These are phyloP conservation scores for Thymus mandschuricus DNA, from an alignment of 257 asterid genomes.

Conservation along the genomic window DNA sequence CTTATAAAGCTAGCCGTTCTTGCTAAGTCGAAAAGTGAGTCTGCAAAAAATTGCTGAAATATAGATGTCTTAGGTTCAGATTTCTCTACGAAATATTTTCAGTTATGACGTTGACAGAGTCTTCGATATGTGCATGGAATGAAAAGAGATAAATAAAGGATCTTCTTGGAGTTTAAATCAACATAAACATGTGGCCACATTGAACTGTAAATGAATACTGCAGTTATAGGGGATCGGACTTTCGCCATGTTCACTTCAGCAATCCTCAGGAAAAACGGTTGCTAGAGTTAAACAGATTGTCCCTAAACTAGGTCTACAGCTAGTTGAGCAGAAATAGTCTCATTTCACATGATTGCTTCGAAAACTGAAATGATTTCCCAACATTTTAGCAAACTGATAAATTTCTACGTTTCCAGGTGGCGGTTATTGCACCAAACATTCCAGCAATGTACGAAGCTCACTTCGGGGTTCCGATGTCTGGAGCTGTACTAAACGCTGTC, in stretches of 20 bases:
- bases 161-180: too few species aligned
- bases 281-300: too few species aligned
- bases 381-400: background rate
- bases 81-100: background rate
- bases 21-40: background rate
- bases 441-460: conserved; percentile 93
- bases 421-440: conserved; percentile 90
- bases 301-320: too few species aligned
- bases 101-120: too few species aligned
- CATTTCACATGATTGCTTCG: background rate
- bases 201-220: background rate
- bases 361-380: background rate
- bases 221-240: background rate
- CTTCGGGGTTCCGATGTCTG: conserved; percentile 96
- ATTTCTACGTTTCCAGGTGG: conserved; percentile 56
- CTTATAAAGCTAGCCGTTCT: background rate
- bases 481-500: conserved; percentile 90
- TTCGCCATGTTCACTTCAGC: background rate
- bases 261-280: background rate
- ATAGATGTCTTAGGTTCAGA: background rate
- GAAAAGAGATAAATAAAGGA: too few species aligned
- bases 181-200: too few species aligned
- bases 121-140: too few species aligned
- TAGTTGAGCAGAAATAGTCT: background rate
- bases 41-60: background rate